Percentiles rank a stretch among this genome's conserved stretches.
Conservation (phyloP, 805 yeast species). For the Zygotorulaspora danielsina region DNA sequence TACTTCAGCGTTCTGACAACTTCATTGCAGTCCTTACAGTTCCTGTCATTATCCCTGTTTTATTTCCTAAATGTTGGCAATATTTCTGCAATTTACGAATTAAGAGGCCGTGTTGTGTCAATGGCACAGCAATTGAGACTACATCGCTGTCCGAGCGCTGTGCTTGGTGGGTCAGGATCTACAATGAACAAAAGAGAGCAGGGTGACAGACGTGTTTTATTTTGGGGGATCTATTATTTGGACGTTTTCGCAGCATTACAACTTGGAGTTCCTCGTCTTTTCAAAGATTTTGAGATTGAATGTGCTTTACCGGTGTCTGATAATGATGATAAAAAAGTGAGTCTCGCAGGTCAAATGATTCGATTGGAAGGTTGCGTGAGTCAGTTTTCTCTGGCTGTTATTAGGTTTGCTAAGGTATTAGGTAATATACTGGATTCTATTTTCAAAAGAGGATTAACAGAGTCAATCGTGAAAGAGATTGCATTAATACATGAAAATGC, state of each 20-base stretch:
- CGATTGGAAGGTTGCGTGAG: constrained; percentile 68
- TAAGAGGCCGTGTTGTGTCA: constrained; percentile 69
- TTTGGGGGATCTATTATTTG: constrained; percentile 78
- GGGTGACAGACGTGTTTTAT: constrained; percentile 74
- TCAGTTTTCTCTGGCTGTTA: constrained; percentile 55
- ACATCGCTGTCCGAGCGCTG: constrained; percentile 84
- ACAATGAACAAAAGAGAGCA: constrained; percentile 65
- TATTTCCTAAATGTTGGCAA: constrained; percentile 73
- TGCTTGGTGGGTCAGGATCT: constrained; percentile 60
- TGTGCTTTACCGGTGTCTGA: constrained; percentile 74
- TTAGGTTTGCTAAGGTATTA: constrained; percentile 67
- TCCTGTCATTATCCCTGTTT: constrained; percentile 61
- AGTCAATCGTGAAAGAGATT: constrained; percentile 24
- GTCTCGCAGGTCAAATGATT: constrained; percentile 40
- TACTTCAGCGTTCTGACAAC: constrained; percentile 53
- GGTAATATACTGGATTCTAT: constrained; percentile 70
- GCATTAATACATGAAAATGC: constrained; percentile 53
- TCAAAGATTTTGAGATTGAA: constrained; percentile 78
- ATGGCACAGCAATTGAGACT: constrained; percentile 83
- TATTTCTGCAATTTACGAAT: constrained; percentile 64
- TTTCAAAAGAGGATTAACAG: constrained; percentile 50
- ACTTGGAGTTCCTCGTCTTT: constrained; percentile 75
- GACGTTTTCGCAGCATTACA: constrained; percentile 72
- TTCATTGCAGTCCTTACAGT: constrained; percentile 65
- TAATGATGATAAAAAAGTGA: constrained; percentile 55